phyloP scores from a whole-genome alignment of 345 rosid species.

The Boechera stricta region DNA sequence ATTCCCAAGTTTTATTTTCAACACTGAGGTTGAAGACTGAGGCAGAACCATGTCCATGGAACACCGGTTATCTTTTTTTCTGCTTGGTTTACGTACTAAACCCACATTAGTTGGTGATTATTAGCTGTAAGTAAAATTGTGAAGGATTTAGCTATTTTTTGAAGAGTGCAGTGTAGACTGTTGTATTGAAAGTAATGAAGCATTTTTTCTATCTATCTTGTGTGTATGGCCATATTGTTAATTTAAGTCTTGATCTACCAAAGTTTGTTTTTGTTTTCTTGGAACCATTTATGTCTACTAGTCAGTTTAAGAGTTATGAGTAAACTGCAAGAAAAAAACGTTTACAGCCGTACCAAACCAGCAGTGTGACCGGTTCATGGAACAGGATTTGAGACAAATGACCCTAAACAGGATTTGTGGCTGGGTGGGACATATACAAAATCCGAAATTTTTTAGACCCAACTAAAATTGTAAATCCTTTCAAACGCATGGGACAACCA shows the following conservation, averaged over 20 bases:
- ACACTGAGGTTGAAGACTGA: slow-evolving; percentile 63
- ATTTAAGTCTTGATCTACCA: not conserved
- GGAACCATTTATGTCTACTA: not conserved
- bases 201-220: slow-evolving; percentile 15
- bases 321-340: not conserved
- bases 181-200: slow-evolving; percentile 24
- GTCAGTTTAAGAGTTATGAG: not conserved
- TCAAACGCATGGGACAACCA: too few relatives aligned
- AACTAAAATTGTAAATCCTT: too few relatives aligned
- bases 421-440: too few relatives aligned
- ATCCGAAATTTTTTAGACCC: too few relatives aligned
- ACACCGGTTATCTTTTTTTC: not conserved
- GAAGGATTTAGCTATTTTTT: slow-evolving; percentile 10
- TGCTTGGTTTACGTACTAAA: slow-evolving; percentile 9
- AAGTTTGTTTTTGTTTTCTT: not conserved
- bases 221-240: not conserved
- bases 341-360: not conserved
- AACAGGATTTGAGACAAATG: too few relatives aligned
- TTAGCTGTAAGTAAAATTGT: slow-evolving; percentile 27
- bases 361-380: not conserved
- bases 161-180: slow-evolving; percentile 18
- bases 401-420: too few relatives aligned
- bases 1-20: slow-evolving; percentile 71
- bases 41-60: slow-evolving; percentile 6
- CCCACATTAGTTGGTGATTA: slow-evolving; percentile 26